Evolutionary conservation across 1,139 yeast species (phyloP).

Genomic region (Schwanniomyces etchellsii): DNA sequence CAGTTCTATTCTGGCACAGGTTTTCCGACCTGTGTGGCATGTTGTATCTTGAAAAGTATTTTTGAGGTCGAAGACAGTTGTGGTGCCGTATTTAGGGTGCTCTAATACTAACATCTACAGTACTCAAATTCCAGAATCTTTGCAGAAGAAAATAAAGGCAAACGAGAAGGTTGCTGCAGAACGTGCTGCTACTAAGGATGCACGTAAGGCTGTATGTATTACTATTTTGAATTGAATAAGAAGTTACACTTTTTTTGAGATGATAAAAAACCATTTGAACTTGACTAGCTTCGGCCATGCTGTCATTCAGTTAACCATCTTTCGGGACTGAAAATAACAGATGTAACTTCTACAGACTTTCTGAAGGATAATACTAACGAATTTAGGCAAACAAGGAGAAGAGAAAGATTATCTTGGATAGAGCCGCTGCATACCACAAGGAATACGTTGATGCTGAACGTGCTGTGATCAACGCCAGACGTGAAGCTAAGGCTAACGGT

Average conservation of each 20-base stretch:
- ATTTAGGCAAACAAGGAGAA: constrained; percentile 76
- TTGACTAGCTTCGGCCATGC: constrained; percentile 87
- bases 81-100: background rate
- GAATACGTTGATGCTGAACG: constrained; percentile 96
- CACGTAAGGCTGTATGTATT: constrained; percentile 84
- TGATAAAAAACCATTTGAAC: constrained; percentile 57
- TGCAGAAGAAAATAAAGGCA: constrained; percentile 91
- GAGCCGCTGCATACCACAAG: constrained; percentile 97
- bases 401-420: constrained; percentile 92
- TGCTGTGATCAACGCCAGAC: constrained; percentile 85
- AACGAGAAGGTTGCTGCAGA: constrained; percentile 81
- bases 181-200: constrained; percentile 83
- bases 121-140: constrained; percentile 81
- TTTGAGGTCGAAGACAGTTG: background rate
- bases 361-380: constrained; percentile 35
- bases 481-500: constrained; percentile 95
- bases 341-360: constrained; percentile 1
- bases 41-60: background rate
- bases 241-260: constrained; percentile 40
- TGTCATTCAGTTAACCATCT: constrained; percentile 98
- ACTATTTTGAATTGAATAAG: constrained; percentile 4
- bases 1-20: constrained; percentile 32
- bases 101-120: constrained; percentile 33
- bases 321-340: constrained; percentile 84
- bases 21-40: constrained; percentile 1